phyloP scores from a whole-genome alignment of 192 early-diverging fungal genomes.

The Polychytrium aggregatum region DNA sequence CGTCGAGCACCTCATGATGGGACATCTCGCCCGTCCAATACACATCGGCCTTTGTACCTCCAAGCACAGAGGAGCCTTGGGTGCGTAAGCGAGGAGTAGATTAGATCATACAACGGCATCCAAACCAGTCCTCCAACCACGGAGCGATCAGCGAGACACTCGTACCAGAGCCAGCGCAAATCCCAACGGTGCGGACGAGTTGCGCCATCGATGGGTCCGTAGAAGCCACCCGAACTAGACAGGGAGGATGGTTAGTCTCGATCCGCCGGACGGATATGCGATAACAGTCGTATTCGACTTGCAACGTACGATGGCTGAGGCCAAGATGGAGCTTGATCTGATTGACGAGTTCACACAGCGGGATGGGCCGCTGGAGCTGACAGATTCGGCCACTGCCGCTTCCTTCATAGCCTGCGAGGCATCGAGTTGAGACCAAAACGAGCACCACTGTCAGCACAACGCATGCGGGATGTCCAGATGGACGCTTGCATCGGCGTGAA shows the following conservation, averaged over 20 bases:
- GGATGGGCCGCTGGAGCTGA: constrained; percentile 38
- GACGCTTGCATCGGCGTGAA: too few relatives aligned
- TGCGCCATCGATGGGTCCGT: constrained; percentile 31
- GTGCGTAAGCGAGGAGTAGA: too few relatives aligned
- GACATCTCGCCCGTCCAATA: constrained; percentile 88
- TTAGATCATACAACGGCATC: too few relatives aligned
- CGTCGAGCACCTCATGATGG: constrained; percentile 87
- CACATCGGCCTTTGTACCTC: constrained; percentile 53
- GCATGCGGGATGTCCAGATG: too few relatives aligned
- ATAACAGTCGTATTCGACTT: too few relatives aligned
- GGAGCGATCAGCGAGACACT: too few relatives aligned
- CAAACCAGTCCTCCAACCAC: too few relatives aligned
- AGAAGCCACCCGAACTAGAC: constrained; percentile 62
- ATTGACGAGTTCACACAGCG: constrained; percentile 39
- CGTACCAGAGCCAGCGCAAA: constrained; percentile 82
- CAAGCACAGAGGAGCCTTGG: constrained; percentile 59
- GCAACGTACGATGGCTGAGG: constrained; percentile 55
- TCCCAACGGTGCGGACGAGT: constrained; percentile 64
- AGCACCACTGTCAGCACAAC: too few relatives aligned
- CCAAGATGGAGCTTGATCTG: constrained; percentile 52
- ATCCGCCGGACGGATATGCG: too few relatives aligned
- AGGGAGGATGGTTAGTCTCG: constrained; percentile 5
- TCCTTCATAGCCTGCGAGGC: constrained; percentile 33
- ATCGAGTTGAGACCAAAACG: too few relatives aligned
- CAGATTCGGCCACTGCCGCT: constrained; percentile 51